Base-by-base conservation (phyloP, 2,329 filamentous ascomycete genomes). In the Colletotrichum coccodes region DNA sequence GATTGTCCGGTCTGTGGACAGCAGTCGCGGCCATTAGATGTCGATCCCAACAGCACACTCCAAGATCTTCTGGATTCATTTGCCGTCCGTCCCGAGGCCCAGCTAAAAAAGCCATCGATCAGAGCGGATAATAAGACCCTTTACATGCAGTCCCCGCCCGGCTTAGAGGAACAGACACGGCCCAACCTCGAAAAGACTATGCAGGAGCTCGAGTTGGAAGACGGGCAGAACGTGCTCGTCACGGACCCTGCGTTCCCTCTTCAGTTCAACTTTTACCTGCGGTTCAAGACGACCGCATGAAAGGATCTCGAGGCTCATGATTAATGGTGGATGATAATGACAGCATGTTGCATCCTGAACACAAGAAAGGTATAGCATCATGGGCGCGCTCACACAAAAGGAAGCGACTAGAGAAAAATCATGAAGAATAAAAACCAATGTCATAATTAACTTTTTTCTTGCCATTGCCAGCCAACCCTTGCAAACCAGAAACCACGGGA, bases 1-100 rank as follows among this genome's bases (percentile, higher is more conserved):
- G 96, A 98, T 80, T 99, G 96, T 72, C 94, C 96, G 3, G 96
- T 98, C 7, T 99, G 96, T 76, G 95, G 95, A 21, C 92, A 94
- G 60, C 82, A 94, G 66, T 90, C 96, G 4, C 92, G 94, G 60
- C 91, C 92, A 30, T 85, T 98, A 16, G 82, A 87, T 3, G 88
- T 97, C 28, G 88, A 94, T 75, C 87, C 91, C 0, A 86, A 89
- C 47, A 85, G 85, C 76, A 97, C 94, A 0, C 84, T 99, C 40
- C 88, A 92, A 73, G 94, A 97, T 36, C 93, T 98, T 66, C 88
- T 98, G 30, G 94, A 97, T 56, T 92, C 91, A 40, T 85, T 99
- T 49, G 92, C 93, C 2, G 89, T 92, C 74, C 89, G 92, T 72
- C 93, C 96, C 3, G 95, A 97, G 79, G 91, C 94, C 65, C 96